These are phyloP conservation scores for Ogataea haglerorum DNA, from an alignment of 805 yeast genomes.

Conservation along the genomic window DNA sequence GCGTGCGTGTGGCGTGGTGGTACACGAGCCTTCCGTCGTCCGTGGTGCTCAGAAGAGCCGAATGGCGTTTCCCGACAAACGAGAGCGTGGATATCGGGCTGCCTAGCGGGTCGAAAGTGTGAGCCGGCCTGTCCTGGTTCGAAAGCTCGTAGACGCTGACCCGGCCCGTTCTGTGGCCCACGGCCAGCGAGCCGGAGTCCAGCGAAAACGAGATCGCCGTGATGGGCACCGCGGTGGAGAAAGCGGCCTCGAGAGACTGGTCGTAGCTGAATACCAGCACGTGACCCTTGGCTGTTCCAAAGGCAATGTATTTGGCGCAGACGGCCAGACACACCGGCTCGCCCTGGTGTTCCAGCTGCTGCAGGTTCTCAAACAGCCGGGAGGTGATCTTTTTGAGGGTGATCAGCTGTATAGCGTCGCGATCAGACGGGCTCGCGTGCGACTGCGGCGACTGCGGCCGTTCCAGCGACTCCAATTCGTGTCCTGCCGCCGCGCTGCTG, in stretches of 20 bases:
- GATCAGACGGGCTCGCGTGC: slow-evolving; percentile 6
- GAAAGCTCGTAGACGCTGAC: slow-evolving; percentile 66
- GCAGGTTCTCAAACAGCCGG: slow-evolving; percentile 11
- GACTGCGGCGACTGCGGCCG: slow-evolving; percentile 1
- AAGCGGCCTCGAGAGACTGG: slow-evolving; percentile 47
- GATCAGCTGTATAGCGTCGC: slow-evolving; percentile 29
- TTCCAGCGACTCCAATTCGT: no score
- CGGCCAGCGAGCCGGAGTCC: slow-evolving; percentile 68
- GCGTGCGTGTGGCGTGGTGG: slow-evolving; percentile 60
- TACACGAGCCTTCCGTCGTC: slow-evolving; percentile 52
- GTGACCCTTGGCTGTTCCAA: slow-evolving; percentile 71
- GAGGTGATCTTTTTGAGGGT: slow-evolving; percentile 26
- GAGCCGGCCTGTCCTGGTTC: slow-evolving; percentile 28
- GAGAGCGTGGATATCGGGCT: slow-evolving; percentile 40
- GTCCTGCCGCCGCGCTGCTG: neutral
- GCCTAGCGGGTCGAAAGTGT: slow-evolving; percentile 30
- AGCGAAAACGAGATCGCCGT: slow-evolving; percentile 56
- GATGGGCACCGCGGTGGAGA: slow-evolving; percentile 40
- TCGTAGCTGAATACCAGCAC: slow-evolving; percentile 65
- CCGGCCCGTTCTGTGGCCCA: slow-evolving; percentile 64
- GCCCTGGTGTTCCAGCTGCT: slow-evolving; percentile 38
- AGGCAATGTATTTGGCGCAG: slow-evolving; percentile 42
- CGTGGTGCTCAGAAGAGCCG: slow-evolving; percentile 57
- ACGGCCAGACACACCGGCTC: slow-evolving; percentile 45
- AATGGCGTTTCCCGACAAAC: slow-evolving; percentile 48